Base-by-base conservation (phyloP, 345 rosid species). In the Populus ilicifolia region DNA sequence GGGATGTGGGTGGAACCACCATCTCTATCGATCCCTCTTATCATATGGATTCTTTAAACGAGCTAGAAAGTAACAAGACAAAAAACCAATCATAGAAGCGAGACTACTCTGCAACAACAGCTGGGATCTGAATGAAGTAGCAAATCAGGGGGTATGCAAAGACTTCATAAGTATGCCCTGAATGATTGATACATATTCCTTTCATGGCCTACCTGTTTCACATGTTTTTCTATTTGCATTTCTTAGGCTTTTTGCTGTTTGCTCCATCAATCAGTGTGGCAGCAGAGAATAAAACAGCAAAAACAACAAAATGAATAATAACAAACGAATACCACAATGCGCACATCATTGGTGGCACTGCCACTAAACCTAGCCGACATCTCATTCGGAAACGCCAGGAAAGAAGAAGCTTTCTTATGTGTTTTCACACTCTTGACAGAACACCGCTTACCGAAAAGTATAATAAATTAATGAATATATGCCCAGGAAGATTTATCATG, bases 231-330 rank as follows among this genome's bases (percentile, higher is more conserved):
- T 30, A 46, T 46, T 13, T 46, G 50, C 36, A 27, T 35, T 29
- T 67, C 23, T 10, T 11, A 46, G 21, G 16, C 6, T 2, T 18
- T 44, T 54, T 52, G 23, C 29, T 43, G 29, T 59, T 14, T 74
- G 14, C 59, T 38, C 18, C 69, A 65, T 75, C 72, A 61, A 67
- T 23, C 74, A 78, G 61, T 70, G 33, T 68, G 69, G 46, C 56
- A 62, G 61, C 70, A 77, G 82, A 69, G 82, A 84, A 81, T 83
- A 83, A 71, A 78, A 67, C 83, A 43, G 75, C 64, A 76, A 39
- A 85, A 72, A 76, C 75, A 85, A 71, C 85, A 82, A 82, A 72
- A 17, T 74, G 77, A 41, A 80, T 50, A 68, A 61, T 48, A 75
- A 80, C 78, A 82, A 30, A 36, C 33, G n/a, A 73, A 5, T 76